Evolutionary conservation across 139 green algal genomes (phyloP).

Genomic region (Coelastrella sp.): DNA sequence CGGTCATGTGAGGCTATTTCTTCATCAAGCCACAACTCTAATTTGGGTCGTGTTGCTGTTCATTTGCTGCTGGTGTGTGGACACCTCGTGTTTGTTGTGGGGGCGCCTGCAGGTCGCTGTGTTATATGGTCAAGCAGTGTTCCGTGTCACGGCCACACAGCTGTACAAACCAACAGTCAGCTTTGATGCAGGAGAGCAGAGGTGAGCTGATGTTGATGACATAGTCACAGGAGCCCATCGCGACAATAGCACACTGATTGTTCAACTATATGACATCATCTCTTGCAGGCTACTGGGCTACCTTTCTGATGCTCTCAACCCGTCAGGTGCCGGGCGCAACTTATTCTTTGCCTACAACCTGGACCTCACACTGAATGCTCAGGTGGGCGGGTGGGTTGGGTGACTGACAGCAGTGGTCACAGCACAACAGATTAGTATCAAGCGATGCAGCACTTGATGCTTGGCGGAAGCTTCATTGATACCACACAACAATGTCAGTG

Average conservation of each 20-base stretch:
- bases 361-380: conserved; percentile 82
- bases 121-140: conserved; percentile 69
- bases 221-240: neutral
- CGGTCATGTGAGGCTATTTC: no score
- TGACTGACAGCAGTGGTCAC: neutral
- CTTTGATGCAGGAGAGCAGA: conserved; percentile 41
- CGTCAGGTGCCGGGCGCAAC: conserved; percentile 62
- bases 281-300: conserved; percentile 36
- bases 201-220: neutral
- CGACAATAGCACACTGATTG: neutral
- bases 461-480: no score
- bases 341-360: conserved; percentile 83
- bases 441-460: neutral
- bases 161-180: conserved; percentile 56
- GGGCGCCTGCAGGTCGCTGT: conserved; percentile 54
- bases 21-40: neutral
- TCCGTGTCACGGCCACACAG: conserved; percentile 61
- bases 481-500: no score
- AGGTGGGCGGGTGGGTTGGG: conserved; percentile 52
- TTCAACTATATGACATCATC: neutral
- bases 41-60: neutral
- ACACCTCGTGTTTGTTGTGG: neutral
- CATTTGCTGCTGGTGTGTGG: neutral
- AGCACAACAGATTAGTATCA: neutral
- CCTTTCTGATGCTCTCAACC: conserved; percentile 69